Percentiles rank a stretch among this genome's conserved stretches.
phyloP scores from a whole-genome alignment of 1,139 yeast species.

The Komagataea norvegica region DNA sequence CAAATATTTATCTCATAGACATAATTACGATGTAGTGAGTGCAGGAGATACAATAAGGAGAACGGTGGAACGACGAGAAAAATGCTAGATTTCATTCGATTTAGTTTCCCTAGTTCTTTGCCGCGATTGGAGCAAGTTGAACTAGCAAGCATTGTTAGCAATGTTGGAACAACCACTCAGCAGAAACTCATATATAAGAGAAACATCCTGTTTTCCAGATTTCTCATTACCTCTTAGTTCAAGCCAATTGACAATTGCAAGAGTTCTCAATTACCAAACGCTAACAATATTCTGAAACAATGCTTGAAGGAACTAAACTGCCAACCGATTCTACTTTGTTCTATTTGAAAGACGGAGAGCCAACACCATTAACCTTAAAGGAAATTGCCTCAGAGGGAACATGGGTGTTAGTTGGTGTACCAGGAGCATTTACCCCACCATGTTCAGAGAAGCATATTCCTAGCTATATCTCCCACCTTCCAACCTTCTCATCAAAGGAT shows the following conservation, averaged over 20 bases:
- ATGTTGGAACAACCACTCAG: not conserved
- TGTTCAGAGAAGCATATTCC: slow-evolving; percentile 82
- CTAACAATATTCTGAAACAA: not conserved
- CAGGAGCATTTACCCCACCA: slow-evolving; percentile 92
- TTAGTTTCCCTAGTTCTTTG: too few relatives aligned
- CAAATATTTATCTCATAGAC: not conserved
- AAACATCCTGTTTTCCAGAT: too few relatives aligned
- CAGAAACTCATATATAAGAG: not conserved
- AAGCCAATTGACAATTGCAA: too few relatives aligned
- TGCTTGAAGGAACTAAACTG: slow-evolving; percentile 1
- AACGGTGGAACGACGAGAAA: too few relatives aligned
- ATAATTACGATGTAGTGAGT: too few relatives aligned
- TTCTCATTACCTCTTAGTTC: too few relatives aligned
- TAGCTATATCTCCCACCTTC: slow-evolving; percentile 41
- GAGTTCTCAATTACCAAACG: not conserved
- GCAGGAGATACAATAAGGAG: too few relatives aligned
- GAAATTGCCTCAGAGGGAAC: slow-evolving; percentile 11
- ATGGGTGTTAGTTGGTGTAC: slow-evolving; percentile 64
- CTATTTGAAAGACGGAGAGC: slow-evolving; percentile 14
- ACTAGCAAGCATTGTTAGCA: too few relatives aligned
- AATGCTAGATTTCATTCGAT: too few relatives aligned
- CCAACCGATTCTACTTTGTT: slow-evolving; percentile 33
- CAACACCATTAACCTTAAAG: slow-evolving; percentile 24
- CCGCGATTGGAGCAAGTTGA: too few relatives aligned
- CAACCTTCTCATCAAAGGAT: slow-evolving; percentile 50